phyloP scores from a whole-genome alignment of 2,329 filamentous ascomycete species.

The Venturia nashicola region DNA sequence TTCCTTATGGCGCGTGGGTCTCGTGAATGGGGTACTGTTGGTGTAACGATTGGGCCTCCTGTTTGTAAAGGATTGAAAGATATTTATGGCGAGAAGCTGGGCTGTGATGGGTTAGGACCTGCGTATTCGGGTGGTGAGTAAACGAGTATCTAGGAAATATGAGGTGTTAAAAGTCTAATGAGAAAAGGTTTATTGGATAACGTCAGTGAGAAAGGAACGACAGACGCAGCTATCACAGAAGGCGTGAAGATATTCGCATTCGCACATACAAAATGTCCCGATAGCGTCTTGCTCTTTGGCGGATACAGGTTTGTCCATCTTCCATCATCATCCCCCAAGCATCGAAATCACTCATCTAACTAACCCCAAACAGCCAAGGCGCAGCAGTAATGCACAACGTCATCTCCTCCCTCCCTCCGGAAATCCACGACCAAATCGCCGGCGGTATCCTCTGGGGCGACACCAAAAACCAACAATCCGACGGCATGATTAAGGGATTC shows the following conservation, averaged over 20 bases:
- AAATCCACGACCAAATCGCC: slow-evolving; percentile 20
- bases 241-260: background rate
- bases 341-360: background rate
- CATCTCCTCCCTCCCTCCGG: slow-evolving; percentile 22
- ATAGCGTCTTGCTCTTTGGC: background rate
- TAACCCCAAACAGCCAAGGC: slow-evolving; percentile 25
- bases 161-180: background rate
- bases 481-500: slow-evolving; percentile 21
- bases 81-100: background rate
- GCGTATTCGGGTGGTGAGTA: background rate
- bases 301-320: background rate
- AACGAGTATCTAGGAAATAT: too few relatives aligned
- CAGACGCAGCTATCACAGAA: background rate
- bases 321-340: background rate
- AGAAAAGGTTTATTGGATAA: background rate
- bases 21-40: slow-evolving; percentile 23
- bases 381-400: slow-evolving; percentile 32
- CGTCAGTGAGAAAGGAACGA: background rate
- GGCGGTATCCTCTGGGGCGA: slow-evolving; percentile 33
- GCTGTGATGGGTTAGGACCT: slow-evolving; percentile 2
- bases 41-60: background rate
- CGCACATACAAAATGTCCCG: background rate
- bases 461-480: slow-evolving; percentile 25
- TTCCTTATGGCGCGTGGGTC: slow-evolving; percentile 31
- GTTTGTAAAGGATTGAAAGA: background rate